Evolutionary conservation across 805 yeast species (phyloP), one percentile per base, ranked within the genome.

Genomic region (Yarrowia sp.): DNA sequence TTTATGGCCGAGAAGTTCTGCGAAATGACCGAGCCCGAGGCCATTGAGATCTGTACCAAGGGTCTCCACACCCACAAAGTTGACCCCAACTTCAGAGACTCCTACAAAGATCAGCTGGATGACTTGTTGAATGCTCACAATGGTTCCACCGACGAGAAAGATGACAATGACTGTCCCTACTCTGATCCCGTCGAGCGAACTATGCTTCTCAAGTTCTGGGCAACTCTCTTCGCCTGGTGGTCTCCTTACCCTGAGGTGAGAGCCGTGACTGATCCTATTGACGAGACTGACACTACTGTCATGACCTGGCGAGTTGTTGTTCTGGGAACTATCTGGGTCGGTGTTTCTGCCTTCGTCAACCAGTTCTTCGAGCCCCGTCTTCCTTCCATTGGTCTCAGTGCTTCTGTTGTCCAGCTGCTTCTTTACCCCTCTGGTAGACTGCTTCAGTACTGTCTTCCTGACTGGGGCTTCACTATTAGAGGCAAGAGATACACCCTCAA

Each of bases 381-480:
- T 59, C 89, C 90, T 12, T 73, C 84, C 5, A 79, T 86, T 68
- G 72, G 80, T 46, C 77, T 86, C 71, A 79, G 83, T 35, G 79
- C 85, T 43, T 79, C 81, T 59, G 87, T 85, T 69, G 82, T 86
- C 42, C 86, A 87, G 70, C 79, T 87, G 67, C 77, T 87, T 70
- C 82, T 88, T 5, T 87, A 81, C 77, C 90, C 90, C 2, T 71
- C 85, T 45, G 91, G 90, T 69, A 42, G 49, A 16, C 50, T 69
- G 10, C 59, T 72, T n/a, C 70, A 67, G 10, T 36, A 42, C 11
- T 26, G 67, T 7, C 48, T 72, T n/a, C 74, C 74, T 11, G 72
- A 73, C 70, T 72, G 71, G 72, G 78, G 80, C 14, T 72, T 82
- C 70, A 77, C 74, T 16, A 48, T 79, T 50, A 73, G 72, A 49